Evolutionary conservation across 2,329 filamentous ascomycete species (phyloP).

Genomic region (Aureobasidium namibiae): DNA sequence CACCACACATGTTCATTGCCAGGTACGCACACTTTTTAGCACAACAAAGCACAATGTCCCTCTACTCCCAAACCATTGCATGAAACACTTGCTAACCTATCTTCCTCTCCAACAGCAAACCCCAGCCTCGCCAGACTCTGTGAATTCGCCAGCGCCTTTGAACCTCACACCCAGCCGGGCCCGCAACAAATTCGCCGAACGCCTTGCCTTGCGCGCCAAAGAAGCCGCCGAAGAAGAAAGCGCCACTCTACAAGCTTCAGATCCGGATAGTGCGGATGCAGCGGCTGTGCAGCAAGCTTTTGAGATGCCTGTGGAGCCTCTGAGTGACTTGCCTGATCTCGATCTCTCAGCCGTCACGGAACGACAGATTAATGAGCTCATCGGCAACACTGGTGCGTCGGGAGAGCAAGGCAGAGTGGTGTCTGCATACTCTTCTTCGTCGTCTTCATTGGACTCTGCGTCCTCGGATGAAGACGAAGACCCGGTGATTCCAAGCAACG

Average conservation of each 20-base stretch:
- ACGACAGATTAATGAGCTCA: constrained; percentile 29
- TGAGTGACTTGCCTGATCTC: constrained; percentile 40
- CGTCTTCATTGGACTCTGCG: constrained; percentile 44
- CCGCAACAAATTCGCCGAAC: constrained; percentile 79
- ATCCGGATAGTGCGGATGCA: constrained; percentile 25
- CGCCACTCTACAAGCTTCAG: constrained; percentile 16
- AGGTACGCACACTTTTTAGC: constrained; percentile 1
- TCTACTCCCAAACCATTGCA: neutral
- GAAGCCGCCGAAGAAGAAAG: constrained; percentile 21
- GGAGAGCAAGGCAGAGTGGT: constrained; percentile 19
- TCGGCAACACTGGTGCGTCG: constrained; percentile 17
- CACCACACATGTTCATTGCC: neutral
- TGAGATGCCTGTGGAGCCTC: constrained; percentile 24
- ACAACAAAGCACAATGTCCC: neutral
- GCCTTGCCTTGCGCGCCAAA: constrained; percentile 51
- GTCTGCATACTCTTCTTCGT: constrained; percentile 37
- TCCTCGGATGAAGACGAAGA: constrained; percentile 20
- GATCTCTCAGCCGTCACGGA: neutral
- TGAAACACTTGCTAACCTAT: neutral
- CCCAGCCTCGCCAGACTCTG: constrained; percentile 3
- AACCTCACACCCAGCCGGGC: constrained; percentile 83
- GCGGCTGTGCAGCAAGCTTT: constrained; percentile 23
- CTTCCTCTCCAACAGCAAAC: neutral
- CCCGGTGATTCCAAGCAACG: constrained; percentile 20
- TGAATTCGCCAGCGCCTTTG: constrained; percentile 51